Evolutionary conservation across 164 flowering plant species (phyloP).

Genomic region (Magnolia sinica): DNA sequence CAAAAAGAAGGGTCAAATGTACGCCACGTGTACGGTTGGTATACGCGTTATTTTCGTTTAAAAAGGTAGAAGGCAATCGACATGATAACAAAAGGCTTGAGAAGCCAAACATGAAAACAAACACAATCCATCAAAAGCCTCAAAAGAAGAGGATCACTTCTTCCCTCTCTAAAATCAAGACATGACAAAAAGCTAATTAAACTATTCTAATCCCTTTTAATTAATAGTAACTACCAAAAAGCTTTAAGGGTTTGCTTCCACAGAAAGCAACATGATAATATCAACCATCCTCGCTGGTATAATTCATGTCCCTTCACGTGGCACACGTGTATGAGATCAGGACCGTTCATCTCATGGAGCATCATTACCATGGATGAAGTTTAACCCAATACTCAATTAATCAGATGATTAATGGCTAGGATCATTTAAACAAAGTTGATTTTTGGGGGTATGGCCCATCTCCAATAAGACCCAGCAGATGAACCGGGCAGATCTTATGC

Average conservation of each 20-base stretch:
- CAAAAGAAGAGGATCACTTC: not conserved
- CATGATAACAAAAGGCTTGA: not conserved
- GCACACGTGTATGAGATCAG: too few species aligned
- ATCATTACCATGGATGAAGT: too few species aligned
- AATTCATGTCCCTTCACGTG: too few species aligned
- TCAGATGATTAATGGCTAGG: too few species aligned
- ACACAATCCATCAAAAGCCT: slow-evolving; percentile 3
- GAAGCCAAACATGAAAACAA: not conserved
- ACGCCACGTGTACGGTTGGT: too few species aligned
- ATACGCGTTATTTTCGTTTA: not conserved
- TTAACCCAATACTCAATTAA: too few species aligned
- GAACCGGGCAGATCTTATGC: too few species aligned
- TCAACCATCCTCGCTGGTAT: not conserved
- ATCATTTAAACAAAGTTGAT: too few species aligned
- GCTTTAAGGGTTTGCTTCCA: not conserved
- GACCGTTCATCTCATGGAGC: too few species aligned
- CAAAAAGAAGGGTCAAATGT: too few species aligned
- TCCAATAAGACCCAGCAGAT: too few species aligned
- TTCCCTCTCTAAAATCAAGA: not conserved
- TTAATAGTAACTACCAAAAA: not conserved
- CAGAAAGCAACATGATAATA: not conserved
- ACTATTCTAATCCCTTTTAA: not conserved
- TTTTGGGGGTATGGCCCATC: too few species aligned
- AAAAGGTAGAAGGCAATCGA: not conserved
- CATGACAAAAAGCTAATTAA: slow-evolving; percentile 7